A percentile compares a stretch with the other conserved stretches of the same genome.
Conservation (phyloP, 768 basidiomycete genomes). For the Paxillus involutus region DNA sequence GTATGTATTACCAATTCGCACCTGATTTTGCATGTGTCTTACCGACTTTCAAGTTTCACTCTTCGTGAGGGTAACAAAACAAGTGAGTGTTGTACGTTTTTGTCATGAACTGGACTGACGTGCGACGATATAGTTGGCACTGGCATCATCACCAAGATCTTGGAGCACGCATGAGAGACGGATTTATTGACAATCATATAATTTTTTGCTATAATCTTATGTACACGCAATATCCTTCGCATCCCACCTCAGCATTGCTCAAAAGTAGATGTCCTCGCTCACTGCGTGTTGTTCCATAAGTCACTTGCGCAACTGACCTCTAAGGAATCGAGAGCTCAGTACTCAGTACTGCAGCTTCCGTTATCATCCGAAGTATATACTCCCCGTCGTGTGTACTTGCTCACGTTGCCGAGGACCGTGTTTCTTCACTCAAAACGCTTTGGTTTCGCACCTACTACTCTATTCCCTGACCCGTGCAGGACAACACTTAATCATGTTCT, state of each 20-base stretch:
- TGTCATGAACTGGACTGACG: slow-evolving; percentile 9
- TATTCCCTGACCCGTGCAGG: background rate
- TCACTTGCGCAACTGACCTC: background rate
- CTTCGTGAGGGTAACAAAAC: slow-evolving; percentile 95
- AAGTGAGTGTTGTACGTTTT: slow-evolving; percentile 45
- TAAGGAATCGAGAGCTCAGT: background rate
- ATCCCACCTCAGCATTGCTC: slow-evolving; percentile 24
- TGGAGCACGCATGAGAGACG: slow-evolving; percentile 40
- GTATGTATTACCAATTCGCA: slow-evolving; percentile 28
- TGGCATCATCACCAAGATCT: slow-evolving; percentile 87
- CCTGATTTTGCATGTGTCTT: background rate
- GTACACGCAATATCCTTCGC: slow-evolving; percentile 11
- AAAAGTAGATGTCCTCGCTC: slow-evolving; percentile 8
- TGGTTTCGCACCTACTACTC: slow-evolving; percentile 7
- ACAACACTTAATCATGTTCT: slow-evolving; percentile 18
- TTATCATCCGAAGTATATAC: background rate
- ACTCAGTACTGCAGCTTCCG: background rate
- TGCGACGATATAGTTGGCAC: slow-evolving; percentile 68
- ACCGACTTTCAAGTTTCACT: slow-evolving; percentile 57
- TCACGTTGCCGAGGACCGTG: slow-evolving; percentile 3
- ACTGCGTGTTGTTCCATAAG: background rate
- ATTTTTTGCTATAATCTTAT: slow-evolving; percentile 18
- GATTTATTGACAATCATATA: slow-evolving; percentile 12
- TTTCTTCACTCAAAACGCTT: background rate
- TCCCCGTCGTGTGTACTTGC: background rate